A percentile compares a stretch with the other conserved stretches of the same genome.
phyloP scores from a whole-genome alignment of 202 grass and related monocot genomes.

The Bolboschoenoplectus hybrid region DNA sequence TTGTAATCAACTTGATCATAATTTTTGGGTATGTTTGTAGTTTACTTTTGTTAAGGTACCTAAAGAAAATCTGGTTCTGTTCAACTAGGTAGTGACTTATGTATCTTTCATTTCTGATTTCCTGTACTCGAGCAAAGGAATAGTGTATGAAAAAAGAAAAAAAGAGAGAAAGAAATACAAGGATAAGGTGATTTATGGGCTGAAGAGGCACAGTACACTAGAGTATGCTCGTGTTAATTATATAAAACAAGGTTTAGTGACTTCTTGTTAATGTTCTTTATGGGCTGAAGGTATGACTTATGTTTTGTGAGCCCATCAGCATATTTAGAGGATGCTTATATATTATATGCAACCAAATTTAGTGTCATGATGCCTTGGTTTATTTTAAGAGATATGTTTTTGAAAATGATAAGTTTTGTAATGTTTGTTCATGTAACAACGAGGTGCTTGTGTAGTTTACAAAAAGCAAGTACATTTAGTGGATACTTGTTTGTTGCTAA shows the following conservation, averaged over 20 bases:
- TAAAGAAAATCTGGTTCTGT: too few species aligned
- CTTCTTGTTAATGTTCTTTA: neutral
- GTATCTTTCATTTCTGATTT: neutral
- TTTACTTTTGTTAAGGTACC: neutral
- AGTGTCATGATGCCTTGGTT: conserved; percentile 7
- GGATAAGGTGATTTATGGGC: neutral
- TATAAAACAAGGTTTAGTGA: neutral
- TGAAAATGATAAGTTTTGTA: neutral
- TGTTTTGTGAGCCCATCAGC: conserved; percentile 17
- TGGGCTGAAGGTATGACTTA: neutral
- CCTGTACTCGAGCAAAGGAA: neutral
- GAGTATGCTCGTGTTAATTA: neutral
- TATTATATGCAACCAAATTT: neutral
- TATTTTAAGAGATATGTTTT: neutral
- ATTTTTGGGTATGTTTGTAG: neutral
- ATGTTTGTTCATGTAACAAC: neutral
- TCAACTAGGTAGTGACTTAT: neutral
- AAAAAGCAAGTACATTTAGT: neutral
- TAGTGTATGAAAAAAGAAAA: neutral
- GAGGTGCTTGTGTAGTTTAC: neutral
- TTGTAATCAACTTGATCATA: neutral
- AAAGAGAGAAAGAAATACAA: too few species aligned
- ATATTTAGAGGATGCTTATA: conserved; percentile 15
- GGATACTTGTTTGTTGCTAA: neutral
- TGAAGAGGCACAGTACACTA: neutral